Percentiles rank a stretch among this genome's conserved stretches.
These are phyloP conservation scores for Pseudogymnoascus sp. DNA, from an alignment of 2,329 filamentous ascomycete species.

Conservation along the genomic window DNA sequence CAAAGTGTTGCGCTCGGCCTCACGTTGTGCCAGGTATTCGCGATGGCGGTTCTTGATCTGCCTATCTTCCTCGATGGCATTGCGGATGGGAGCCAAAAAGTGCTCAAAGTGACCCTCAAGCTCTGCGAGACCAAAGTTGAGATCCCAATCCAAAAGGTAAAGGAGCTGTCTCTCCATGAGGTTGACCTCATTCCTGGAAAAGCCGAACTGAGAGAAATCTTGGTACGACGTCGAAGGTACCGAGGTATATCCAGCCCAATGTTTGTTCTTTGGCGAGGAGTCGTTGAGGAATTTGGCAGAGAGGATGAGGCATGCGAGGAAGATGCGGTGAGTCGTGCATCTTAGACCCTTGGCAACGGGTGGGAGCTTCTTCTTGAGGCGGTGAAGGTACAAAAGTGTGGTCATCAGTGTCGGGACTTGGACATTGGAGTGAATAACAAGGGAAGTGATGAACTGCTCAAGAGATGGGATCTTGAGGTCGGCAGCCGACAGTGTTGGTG, in stretches of 20 bases:
- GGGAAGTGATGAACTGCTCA: slow-evolving; percentile 83
- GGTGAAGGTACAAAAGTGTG: slow-evolving; percentile 83
- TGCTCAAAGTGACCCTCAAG: slow-evolving; percentile 79
- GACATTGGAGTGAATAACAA: slow-evolving; percentile 89
- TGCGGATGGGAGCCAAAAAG: slow-evolving; percentile 79
- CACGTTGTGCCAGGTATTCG: slow-evolving; percentile 20
- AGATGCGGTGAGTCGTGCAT: slow-evolving; percentile 96
- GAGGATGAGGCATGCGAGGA: slow-evolving; percentile 76
- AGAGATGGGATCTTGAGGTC: slow-evolving; percentile 63
- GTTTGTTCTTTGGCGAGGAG: slow-evolving; percentile 99
- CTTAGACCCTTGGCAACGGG: slow-evolving; percentile 92
- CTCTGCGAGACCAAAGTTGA: slow-evolving; percentile 76
- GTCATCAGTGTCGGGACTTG: slow-evolving; percentile 98
- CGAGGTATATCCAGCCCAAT: slow-evolving; percentile 91
- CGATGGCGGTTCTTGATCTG: slow-evolving; percentile 17
- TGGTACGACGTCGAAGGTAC: slow-evolving; percentile 54
- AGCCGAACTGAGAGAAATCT: slow-evolving; percentile 63
- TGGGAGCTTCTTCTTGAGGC: slow-evolving; percentile 76
- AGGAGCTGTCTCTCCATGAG: slow-evolving; percentile 99
- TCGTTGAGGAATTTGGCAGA: slow-evolving; percentile 98
- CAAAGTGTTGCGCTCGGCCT: slow-evolving; percentile 18
- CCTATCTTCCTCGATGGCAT: slow-evolving; percentile 35
- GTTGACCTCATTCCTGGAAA: slow-evolving; percentile 93
- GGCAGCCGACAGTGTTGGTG: slow-evolving; percentile 36
- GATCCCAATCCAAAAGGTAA: slow-evolving; percentile 89